Evolutionary conservation across 2,329 filamentous ascomycete species (phyloP), one percentile per base, ranked within the genome.

Genomic region (Ascochyta viciae-villosae): DNA sequence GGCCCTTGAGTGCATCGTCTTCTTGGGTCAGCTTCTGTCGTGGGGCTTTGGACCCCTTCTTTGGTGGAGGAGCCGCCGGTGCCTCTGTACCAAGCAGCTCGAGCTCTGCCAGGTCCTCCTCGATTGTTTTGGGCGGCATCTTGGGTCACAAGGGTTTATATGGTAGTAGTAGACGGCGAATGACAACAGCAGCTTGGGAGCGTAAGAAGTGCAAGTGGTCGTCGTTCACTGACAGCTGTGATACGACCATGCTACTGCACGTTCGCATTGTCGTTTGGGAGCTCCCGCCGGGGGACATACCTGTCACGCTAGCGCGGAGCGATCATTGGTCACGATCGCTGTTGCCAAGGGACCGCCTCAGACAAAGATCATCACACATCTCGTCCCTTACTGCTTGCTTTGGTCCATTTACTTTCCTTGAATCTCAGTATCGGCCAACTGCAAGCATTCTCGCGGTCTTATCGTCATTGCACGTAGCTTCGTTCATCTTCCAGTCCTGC

Each of bases 1-100:
- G 85, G 67, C 97, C 93, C 60, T 92, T 92, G 35, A 98, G 84
- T 54, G 94, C 87, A 73, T 96, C 92, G 66, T 91, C 84, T 67
- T 80, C 74, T 27, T 75, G 68, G 42, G 76, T 75, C 51, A 75
- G 68, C 59, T 74, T 73, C 57, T 75, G 66, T 51, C 76, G 72
- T 46, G 79, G 71, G 19, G 82, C 77, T 50, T 83, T 82, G 62
- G 68, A 37, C 19, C 55, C 61, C 71, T 86, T 86, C 59, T 74
- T 71, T 50, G 70, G 65, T 53, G 68, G 69, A 58, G 72, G 67
- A 42, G 71, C 65, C 38, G 67, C 61, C 43, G 67, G 68, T 41
- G 64, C 67, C 64, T 70, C 75, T 42, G 70, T 73, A 53, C 65
- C 65, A 59, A 68, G 61, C 64, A 64, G 63, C 57, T 75, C 68